Percentiles rank a stretch among this genome's conserved stretches.
Evolutionary conservation across 2,329 filamentous ascomycete species (phyloP).

Genomic region (Diaporthe ilicicola): DNA sequence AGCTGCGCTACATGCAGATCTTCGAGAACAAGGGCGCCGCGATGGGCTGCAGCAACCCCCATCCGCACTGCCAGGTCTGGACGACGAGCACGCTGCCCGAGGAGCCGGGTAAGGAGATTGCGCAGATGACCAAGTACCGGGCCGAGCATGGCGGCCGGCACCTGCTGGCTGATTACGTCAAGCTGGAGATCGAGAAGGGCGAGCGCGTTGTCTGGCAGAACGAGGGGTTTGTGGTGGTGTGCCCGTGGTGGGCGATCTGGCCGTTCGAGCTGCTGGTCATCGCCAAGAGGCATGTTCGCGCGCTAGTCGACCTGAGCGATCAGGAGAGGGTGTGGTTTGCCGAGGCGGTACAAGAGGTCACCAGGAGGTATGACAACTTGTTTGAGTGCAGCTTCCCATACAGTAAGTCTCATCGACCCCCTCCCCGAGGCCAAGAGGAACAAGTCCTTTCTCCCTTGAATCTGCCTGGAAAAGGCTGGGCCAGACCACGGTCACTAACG

Average conservation of each 20-base stretch:
- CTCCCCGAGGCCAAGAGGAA: too few relatives aligned
- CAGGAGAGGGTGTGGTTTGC: constrained; percentile 79
- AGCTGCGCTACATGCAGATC: constrained; percentile 98
- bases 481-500: constrained; percentile 35
- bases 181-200: constrained; percentile 80
- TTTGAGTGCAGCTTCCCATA: constrained; percentile 98
- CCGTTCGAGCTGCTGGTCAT: constrained; percentile 95
- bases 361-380: constrained; percentile 92
- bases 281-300: constrained; percentile 83
- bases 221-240: constrained; percentile 82
- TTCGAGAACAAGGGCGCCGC: constrained; percentile 98
- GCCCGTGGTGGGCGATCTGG: constrained; percentile 98
- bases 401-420: constrained; percentile 61
- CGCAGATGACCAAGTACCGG: constrained; percentile 81
- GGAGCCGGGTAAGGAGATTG: constrained; percentile 82
- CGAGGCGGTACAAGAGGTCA: constrained; percentile 86
- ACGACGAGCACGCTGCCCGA: constrained; percentile 91
- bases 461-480: neutral
- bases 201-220: constrained; percentile 93
- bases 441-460: neutral
- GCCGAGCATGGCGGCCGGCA: constrained; percentile 76
- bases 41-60: constrained; percentile 99
- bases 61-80: constrained; percentile 97
- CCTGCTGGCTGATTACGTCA: constrained; percentile 86
- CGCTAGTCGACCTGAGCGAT: constrained; percentile 80